Conservation (phyloP, 1,139 yeast genomes). For the Waltiozyma sp. region DNA sequence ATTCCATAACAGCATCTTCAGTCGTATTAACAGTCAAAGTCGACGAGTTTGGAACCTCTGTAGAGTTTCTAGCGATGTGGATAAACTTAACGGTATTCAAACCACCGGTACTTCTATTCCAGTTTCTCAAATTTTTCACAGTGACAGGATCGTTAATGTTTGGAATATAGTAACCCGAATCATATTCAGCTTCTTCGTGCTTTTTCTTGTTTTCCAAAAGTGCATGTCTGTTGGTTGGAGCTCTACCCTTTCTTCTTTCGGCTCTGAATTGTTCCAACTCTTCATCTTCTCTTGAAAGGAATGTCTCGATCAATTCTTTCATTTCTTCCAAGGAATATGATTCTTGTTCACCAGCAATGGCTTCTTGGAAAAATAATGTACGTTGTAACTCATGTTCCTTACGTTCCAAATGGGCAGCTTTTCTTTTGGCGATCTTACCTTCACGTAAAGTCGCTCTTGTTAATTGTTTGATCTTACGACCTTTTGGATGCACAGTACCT, state of each 20-base stretch:
- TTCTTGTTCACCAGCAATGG: constrained; percentile 33
- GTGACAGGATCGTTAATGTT: constrained; percentile 53
- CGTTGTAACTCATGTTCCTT: constrained; percentile 47
- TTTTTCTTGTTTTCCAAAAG: constrained; percentile 50
- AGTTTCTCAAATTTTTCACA: constrained; percentile 47
- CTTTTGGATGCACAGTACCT: constrained; percentile 69
- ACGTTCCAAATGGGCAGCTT: constrained; percentile 43
- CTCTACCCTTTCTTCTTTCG: constrained; percentile 79
- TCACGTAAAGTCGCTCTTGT: constrained; percentile 82
- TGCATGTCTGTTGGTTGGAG: constrained; percentile 62
- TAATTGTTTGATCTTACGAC: constrained; percentile 76
- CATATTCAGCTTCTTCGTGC: constrained; percentile 48
- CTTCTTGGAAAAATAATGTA: constrained; percentile 54
- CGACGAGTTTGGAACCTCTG: constrained; percentile 5
- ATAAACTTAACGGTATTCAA: constrained; percentile 43
- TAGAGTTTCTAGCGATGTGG: constrained; percentile 20
- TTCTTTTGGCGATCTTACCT: constrained; percentile 50
- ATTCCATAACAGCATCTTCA: constrained; percentile 10
- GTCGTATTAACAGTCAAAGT: background rate
- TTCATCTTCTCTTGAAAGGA: constrained; percentile 58
- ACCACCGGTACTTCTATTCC: constrained; percentile 87
- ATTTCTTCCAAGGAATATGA: constrained; percentile 46
- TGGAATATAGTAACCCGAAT: constrained; percentile 65
- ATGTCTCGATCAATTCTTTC: constrained; percentile 48
- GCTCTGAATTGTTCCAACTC: constrained; percentile 50